Conservation (phyloP, 2,329 filamentous ascomycete genomes). For the Juglanconis sp. region DNA sequence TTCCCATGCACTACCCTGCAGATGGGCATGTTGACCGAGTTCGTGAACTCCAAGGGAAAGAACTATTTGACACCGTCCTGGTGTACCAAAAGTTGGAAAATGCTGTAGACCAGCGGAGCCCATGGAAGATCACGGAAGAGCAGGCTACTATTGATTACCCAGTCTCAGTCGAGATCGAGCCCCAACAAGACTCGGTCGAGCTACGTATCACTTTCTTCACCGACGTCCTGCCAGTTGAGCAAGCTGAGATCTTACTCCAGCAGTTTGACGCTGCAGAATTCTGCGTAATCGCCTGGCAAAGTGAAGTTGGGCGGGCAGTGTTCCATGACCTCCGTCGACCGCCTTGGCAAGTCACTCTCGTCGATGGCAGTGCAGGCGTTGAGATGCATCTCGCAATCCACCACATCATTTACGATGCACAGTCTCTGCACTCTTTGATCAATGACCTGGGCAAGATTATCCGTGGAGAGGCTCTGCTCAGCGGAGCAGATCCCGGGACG, state of each 20-base stretch:
- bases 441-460: constrained; percentile 50
- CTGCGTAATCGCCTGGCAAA: constrained; percentile 36
- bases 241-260: constrained; percentile 62
- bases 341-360: constrained; percentile 61
- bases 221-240: constrained; percentile 63
- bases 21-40: constrained; percentile 74
- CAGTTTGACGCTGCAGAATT: constrained; percentile 65
- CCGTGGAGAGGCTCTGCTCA: constrained; percentile 23
- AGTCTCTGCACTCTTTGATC: constrained; percentile 66
- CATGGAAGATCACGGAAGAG: constrained; percentile 64
- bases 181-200: constrained; percentile 46
- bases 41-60: constrained; percentile 60
- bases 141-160: constrained; percentile 71
- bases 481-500: constrained; percentile 23
- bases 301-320: constrained; percentile 29
- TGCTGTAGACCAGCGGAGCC: constrained; percentile 20
- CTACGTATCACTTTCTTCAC: constrained; percentile 66
- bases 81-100: constrained; percentile 67
- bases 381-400: constrained; percentile 56
- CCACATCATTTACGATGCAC: constrained; percentile 83
- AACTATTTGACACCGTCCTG: constrained; percentile 82
- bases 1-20: constrained; percentile 80
- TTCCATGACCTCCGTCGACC: constrained; percentile 47
- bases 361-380: constrained; percentile 24
- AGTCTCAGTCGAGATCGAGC: constrained; percentile 76